Evolutionary conservation across 1,284 basidiomycete species (phyloP).

Genomic region (Ceratobasidium theobromae): DNA sequence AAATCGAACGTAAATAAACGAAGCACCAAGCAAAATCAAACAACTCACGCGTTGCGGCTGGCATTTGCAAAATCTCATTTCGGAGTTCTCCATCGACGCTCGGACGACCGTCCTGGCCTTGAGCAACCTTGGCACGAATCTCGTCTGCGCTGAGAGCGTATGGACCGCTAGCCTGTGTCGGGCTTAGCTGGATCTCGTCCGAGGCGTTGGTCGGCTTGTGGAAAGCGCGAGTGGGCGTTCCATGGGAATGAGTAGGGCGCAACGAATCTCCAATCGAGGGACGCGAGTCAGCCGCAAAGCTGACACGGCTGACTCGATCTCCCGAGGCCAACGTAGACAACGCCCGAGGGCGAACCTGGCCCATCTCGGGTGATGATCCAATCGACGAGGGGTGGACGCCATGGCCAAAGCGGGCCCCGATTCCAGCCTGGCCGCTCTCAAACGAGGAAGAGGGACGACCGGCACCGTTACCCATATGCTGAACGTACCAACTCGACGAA

Average conservation of each 20-base stretch:
- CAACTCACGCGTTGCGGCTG: constrained; percentile 34
- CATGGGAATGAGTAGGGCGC: constrained; percentile 38
- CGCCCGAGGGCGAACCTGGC: constrained; percentile 50
- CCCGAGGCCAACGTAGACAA: constrained; percentile 50
- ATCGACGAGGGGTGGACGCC: constrained; percentile 22
- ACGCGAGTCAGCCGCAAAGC: constrained; percentile 64
- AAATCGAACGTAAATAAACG: constrained; percentile 39
- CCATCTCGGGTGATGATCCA: constrained; percentile 47
- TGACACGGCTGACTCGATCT: constrained; percentile 61
- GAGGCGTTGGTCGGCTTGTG: constrained; percentile 48
- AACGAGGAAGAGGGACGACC: constrained; percentile 54
- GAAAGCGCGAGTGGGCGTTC: constrained; percentile 55
- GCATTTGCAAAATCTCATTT: constrained; percentile 35
- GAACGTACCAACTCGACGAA: constrained; percentile 45
- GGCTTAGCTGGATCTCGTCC: constrained; percentile 50
- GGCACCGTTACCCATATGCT: constrained; percentile 26
- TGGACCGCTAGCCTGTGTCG: constrained; percentile 69
- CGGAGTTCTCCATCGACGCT: constrained; percentile 35
- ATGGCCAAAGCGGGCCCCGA: constrained; percentile 46
- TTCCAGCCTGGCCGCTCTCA: constrained; percentile 46
- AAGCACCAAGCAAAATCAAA: constrained; percentile 47
- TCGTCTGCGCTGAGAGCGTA: constrained; percentile 65
- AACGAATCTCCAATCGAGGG: constrained; percentile 38
- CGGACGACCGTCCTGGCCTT: constrained; percentile 37
- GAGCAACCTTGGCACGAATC: constrained; percentile 47